Evolutionary conservation across 1,284 basidiomycete genomes (phyloP).

Genomic region (Leccinum fuscescens): DNA sequence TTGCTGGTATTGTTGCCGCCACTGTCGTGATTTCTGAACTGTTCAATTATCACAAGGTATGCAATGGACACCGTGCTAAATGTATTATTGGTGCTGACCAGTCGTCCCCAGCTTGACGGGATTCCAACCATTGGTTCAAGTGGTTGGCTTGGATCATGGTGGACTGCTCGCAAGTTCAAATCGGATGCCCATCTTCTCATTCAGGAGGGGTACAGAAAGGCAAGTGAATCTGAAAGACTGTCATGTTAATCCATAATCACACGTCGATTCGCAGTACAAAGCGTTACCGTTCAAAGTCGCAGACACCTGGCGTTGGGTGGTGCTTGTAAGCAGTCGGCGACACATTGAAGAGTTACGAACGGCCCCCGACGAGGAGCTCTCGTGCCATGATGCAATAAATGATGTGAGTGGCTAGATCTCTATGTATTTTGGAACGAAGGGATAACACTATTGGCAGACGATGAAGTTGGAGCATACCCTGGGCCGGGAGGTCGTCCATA

Average conservation of each 20-base stretch:
- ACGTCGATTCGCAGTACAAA: slow-evolving; percentile 13
- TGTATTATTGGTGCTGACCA: too few relatives aligned
- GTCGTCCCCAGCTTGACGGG: slow-evolving; percentile 2
- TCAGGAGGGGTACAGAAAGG: slow-evolving; percentile 21
- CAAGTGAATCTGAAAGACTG: slow-evolving; percentile 10
- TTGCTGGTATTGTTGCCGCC: too few relatives aligned
- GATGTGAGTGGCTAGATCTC: slow-evolving; percentile 30
- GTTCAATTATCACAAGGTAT: too few relatives aligned
- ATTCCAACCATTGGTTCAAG: slow-evolving; percentile 23
- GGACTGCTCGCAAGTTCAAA: slow-evolving; percentile 6
- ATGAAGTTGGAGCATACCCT: slow-evolving; percentile 28
- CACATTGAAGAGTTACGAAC: slow-evolving; percentile 42
- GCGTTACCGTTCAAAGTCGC: slow-evolving; percentile 42
- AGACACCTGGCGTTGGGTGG: slow-evolving; percentile 37
- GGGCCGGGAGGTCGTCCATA: slow-evolving; percentile 20
- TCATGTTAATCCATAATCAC: background rate
- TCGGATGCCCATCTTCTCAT: slow-evolving; percentile 8
- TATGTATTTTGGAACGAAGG: background rate
- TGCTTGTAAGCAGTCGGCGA: slow-evolving; percentile 37
- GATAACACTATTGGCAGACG: slow-evolving; percentile 4
- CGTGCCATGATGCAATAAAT: slow-evolving; percentile 31
- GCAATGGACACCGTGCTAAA: too few relatives aligned
- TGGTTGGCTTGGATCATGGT: slow-evolving; percentile 13
- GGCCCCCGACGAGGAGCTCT: slow-evolving; percentile 39
- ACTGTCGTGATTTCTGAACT: too few relatives aligned